Evolutionary conservation across 192 early-diverging fungal genomes (phyloP).

Genomic region (Pilaira anomala): DNA sequence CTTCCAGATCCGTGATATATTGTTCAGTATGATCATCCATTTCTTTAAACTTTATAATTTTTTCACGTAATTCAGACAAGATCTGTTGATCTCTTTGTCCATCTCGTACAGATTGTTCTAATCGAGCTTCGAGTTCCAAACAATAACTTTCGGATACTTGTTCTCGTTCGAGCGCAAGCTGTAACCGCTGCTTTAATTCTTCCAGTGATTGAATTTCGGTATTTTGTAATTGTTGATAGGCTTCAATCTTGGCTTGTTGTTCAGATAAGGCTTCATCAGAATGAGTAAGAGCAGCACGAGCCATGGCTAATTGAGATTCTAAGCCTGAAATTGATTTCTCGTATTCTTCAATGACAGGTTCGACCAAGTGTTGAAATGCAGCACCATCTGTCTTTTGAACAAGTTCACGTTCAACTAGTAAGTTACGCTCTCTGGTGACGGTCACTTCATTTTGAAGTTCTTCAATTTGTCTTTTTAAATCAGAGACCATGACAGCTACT

Average conservation of each 20-base stretch:
- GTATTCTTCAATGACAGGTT: constrained; percentile 70
- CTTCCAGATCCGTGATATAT: constrained; percentile 42
- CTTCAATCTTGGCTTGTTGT: constrained; percentile 54
- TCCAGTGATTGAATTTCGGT: constrained; percentile 40
- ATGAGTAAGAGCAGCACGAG: constrained; percentile 53
- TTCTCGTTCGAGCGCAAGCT: constrained; percentile 38
- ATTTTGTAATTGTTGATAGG: constrained; percentile 39
- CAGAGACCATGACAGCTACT: neutral
- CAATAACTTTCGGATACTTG: constrained; percentile 45
- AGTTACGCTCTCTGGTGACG: constrained; percentile 27
- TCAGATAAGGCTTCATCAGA: constrained; percentile 52
- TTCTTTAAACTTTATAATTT: constrained; percentile 53
- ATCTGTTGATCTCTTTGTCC: constrained; percentile 29
- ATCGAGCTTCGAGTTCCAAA: constrained; percentile 33
- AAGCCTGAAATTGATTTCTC: constrained; percentile 62
- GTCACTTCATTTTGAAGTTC: constrained; percentile 29
- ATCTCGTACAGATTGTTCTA: constrained; percentile 26
- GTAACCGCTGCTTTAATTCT: constrained; percentile 38
- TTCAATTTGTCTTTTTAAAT: constrained; percentile 28
- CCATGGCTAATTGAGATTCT: constrained; percentile 55
- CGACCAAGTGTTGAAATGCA: constrained; percentile 51
- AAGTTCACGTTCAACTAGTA: constrained; percentile 13
- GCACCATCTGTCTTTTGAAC: neutral
- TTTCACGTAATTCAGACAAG: constrained; percentile 31
- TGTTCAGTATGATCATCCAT: constrained; percentile 35